Percentiles rank a stretch among this genome's conserved stretches.
Evolutionary conservation across 768 basidiomycete genomes (phyloP).

Genomic region (Fibroporia radiculosa): DNA sequence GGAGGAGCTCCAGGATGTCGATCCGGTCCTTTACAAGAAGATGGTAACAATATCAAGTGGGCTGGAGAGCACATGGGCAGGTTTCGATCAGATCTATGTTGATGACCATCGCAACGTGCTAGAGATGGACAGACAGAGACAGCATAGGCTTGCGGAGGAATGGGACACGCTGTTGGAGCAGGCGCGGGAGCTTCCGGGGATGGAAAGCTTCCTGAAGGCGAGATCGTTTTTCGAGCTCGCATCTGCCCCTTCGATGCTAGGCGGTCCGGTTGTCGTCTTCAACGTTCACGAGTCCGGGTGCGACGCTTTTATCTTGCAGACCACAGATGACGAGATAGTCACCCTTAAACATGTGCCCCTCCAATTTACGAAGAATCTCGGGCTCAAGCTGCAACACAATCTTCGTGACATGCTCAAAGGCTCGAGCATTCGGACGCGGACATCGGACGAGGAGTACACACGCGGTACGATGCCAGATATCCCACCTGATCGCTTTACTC

Average conservation of each 20-base stretch:
- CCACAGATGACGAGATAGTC: not conserved
- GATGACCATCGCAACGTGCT: too few species aligned
- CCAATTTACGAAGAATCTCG: too few species aligned
- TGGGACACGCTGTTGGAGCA: constrained; percentile 15
- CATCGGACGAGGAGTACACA: too few species aligned
- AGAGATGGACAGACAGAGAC: not conserved
- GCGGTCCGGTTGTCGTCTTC: constrained; percentile 32
- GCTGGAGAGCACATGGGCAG: too few species aligned
- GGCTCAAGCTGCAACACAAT: too few species aligned
- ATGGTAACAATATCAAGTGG: not conserved
- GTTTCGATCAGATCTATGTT: too few species aligned
- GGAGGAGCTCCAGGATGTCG: constrained; percentile 5
- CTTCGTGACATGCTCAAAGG: too few species aligned
- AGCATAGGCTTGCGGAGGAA: constrained; percentile 6
- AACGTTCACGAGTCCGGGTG: constrained; percentile 27
- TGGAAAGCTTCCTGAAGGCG: constrained; percentile 24
- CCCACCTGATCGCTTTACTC: too few species aligned
- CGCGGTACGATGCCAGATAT: too few species aligned
- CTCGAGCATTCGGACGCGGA: too few species aligned
- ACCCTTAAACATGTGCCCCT: not conserved
- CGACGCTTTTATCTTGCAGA: constrained; percentile 28
- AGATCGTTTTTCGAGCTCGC: constrained; percentile 19
- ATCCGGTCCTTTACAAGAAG: not conserved
- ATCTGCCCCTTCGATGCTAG: constrained; percentile 17
- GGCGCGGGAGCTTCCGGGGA: constrained; percentile 24